A percentile compares a stretch with the other conserved stretches of the same genome.
These are phyloP conservation scores for Stephania yunnanensis DNA, from an alignment of 164 flowering plant genomes.

Conservation along the genomic window DNA sequence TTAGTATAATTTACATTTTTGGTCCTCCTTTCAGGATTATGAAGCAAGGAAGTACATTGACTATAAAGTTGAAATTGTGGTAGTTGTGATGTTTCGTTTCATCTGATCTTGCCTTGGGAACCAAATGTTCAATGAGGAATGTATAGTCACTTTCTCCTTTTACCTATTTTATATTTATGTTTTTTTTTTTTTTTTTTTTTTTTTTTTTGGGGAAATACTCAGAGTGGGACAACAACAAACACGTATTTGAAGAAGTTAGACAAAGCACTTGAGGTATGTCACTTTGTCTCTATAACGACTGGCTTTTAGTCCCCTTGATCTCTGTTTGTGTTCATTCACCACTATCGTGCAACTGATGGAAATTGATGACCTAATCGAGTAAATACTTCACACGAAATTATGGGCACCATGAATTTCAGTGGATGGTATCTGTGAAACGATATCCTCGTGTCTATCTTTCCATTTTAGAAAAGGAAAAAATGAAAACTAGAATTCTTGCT, in stretches of 20 bases:
- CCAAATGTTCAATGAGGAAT: background rate
- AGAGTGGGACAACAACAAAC: slow-evolving; percentile 83
- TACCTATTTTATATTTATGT: background rate
- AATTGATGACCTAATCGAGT: background rate
- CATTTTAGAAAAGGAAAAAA: background rate
- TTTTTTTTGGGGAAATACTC: slow-evolving; percentile 1
- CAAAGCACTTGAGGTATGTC: slow-evolving; percentile 72
- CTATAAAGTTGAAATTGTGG: slow-evolving; percentile 79
- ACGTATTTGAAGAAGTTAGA: slow-evolving; percentile 65
- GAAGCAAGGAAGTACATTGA: slow-evolving; percentile 63
- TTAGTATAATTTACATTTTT: background rate
- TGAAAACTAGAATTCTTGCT: background rate
- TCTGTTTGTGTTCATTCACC: background rate
- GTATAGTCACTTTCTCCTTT: background rate
- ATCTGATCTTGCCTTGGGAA: background rate
- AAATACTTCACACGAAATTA: background rate
- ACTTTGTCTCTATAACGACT: background rate
- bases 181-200: background rate
- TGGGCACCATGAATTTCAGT: background rate
- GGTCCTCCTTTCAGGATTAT: slow-evolving; percentile 45
- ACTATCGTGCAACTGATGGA: background rate
- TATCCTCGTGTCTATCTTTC: background rate
- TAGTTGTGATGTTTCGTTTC: slow-evolving; percentile 15
- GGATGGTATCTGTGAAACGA: background rate
- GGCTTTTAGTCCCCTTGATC: background rate